These are phyloP conservation scores for Apiospora saccharicola DNA, from an alignment of 2,329 filamentous ascomycete species.

Conservation along the genomic window DNA sequence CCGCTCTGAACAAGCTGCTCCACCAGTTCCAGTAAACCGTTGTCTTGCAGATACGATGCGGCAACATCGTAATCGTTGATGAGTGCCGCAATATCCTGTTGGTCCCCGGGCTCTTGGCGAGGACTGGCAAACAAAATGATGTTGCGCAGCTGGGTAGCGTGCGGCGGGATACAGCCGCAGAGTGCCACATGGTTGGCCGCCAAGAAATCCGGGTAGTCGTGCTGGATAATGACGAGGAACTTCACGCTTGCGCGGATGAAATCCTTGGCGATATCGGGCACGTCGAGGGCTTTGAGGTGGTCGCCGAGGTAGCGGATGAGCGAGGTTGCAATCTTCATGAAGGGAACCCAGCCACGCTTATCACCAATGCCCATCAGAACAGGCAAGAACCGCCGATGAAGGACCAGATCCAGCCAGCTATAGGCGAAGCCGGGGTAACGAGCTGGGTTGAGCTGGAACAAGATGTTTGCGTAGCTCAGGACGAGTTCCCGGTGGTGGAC, in stretches of 20 bases:
- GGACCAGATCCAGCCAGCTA: conserved; percentile 82
- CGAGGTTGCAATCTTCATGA: conserved; percentile 75
- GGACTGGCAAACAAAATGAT: conserved; percentile 77
- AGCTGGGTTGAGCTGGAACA: conserved; percentile 77
- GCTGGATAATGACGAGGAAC: conserved; percentile 83
- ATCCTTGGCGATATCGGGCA: conserved; percentile 76
- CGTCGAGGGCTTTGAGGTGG: conserved; percentile 76
- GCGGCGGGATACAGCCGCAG: conserved; percentile 80
- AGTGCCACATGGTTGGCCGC: conserved; percentile 86
- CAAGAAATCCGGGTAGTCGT: conserved; percentile 94
- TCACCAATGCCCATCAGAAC: conserved; percentile 73
- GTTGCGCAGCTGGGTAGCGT: conserved; percentile 89
- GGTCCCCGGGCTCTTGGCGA: conserved; percentile 76
- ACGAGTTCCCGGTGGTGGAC: conserved; percentile 74
- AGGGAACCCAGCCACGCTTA: conserved; percentile 77
- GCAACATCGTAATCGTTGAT: conserved; percentile 72
- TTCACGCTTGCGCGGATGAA: conserved; percentile 86
- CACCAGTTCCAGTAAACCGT: conserved; percentile 65
- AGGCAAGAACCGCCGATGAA: conserved; percentile 86
- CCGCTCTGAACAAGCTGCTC: conserved; percentile 67
- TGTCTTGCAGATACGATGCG: conserved; percentile 60
- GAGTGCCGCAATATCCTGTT: conserved; percentile 80
- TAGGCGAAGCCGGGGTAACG: conserved; percentile 85
- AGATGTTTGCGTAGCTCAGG: conserved; percentile 72
- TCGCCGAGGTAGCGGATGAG: conserved; percentile 79